phyloP scores from a whole-genome alignment of 805 yeast species.

The Sungouiozyma intestinalis region DNA sequence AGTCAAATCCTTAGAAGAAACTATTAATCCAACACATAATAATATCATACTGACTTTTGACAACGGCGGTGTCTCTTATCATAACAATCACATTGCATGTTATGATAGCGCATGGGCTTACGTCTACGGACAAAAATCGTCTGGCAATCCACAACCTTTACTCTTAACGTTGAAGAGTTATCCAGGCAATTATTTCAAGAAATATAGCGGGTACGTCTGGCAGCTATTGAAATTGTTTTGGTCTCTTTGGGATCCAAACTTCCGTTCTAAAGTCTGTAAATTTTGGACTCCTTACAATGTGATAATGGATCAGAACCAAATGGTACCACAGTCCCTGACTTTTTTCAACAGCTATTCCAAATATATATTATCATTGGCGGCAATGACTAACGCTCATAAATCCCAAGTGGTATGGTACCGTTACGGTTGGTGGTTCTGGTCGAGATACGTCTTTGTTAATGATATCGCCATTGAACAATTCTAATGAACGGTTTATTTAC shows the following conservation, averaged over 20 bases:
- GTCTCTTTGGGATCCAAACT: not conserved
- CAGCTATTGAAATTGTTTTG: conserved; percentile 5
- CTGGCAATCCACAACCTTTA: not conserved
- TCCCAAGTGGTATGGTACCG: conserved; percentile 96
- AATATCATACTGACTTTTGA: conserved; percentile 63
- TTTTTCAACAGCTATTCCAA: conserved; percentile 25
- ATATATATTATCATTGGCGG: conserved; percentile 37
- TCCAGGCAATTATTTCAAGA: conserved; percentile 9
- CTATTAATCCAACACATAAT: conserved; percentile 2
- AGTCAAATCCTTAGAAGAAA: conserved; percentile 6
- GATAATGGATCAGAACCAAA: not conserved
- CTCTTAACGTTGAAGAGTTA: conserved; percentile 5
- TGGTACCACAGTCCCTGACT: conserved; percentile 9
- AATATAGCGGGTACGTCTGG: conserved; percentile 19
- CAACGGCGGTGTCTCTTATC: conserved; percentile 68
- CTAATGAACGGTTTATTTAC: conserved; percentile 5
- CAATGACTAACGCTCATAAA: conserved; percentile 74
- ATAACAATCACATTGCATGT: conserved; percentile 73
- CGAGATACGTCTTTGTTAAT: conserved; percentile 70
- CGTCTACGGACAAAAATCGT: conserved; percentile 1
- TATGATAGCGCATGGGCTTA: conserved; percentile 36
- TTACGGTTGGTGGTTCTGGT: conserved; percentile 71
- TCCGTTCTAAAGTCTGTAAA: not conserved
- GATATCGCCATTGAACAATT: conserved; percentile 33
- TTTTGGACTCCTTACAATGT: not conserved